A percentile compares a stretch with the other conserved stretches of the same genome.
These are phyloP conservation scores for Phanerochaete sordida DNA, from an alignment of 768 basidiomycete species.

Conservation along the genomic window DNA sequence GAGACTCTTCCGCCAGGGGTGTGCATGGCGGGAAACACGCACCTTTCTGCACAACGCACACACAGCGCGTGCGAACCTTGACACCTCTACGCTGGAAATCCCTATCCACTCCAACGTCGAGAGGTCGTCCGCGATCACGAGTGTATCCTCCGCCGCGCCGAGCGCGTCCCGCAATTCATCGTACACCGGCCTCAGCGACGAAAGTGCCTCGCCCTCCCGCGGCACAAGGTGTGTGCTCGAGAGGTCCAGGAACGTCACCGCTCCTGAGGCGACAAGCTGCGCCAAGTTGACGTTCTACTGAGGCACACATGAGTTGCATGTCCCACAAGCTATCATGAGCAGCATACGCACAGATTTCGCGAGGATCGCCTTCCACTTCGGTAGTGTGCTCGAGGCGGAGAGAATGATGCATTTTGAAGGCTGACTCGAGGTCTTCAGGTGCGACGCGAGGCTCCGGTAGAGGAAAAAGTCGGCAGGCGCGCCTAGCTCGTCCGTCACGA, in stretches of 20 bases:
- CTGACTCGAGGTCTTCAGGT: conserved; percentile 41
- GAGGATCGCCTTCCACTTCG: conserved; percentile 61
- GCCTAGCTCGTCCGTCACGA: conserved; percentile 68
- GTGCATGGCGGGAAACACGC: conserved; percentile 1
- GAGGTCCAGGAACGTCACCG: conserved; percentile 55
- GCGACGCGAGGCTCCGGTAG: conserved; percentile 46
- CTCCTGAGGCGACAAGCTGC: conserved; percentile 29
- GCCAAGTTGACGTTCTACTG: conserved; percentile 32
- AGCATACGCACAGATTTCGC: conserved; percentile 53
- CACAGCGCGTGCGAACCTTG: conserved; percentile 58
- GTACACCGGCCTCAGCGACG: conserved; percentile 17
- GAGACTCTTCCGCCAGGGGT: not conserved
- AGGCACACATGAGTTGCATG: not conserved
- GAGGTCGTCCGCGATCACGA: conserved; percentile 73
- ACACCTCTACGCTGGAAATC: conserved; percentile 44
- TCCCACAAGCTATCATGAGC: not conserved
- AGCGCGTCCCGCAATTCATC: conserved; percentile 8
- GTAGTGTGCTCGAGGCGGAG: conserved; percentile 52
- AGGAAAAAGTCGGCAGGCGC: conserved; percentile 75
- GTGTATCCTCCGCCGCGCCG: conserved; percentile 12
- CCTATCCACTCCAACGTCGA: conserved; percentile 73
- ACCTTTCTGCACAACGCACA: conserved; percentile 55
- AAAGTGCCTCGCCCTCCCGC: conserved; percentile 10
- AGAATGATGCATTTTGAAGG: conserved; percentile 44
- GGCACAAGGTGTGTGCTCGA: conserved; percentile 24